Base-by-base conservation (phyloP, 202 grass and related monocot species). In the Schoenoplectus tabernaemontani region DNA sequence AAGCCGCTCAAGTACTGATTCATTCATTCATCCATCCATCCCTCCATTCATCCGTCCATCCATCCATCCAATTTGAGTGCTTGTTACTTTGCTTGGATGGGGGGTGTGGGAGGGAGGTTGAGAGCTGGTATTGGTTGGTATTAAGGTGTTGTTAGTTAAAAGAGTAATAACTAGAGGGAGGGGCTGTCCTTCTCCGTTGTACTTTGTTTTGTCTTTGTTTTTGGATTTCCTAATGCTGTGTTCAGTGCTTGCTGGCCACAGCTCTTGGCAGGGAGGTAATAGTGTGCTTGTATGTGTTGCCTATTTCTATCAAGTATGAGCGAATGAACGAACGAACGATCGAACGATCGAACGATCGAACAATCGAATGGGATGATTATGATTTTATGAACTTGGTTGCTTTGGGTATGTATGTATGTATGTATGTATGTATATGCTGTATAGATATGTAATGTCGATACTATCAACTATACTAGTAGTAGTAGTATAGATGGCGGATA, bases 1-100 rank as follows among this genome's bases (percentile, higher is more conserved):
- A 88, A 88, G 81, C 23, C 81, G 43, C 89, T 91, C 71, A 84
- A 91, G 57, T 79, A 77, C 41, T 71, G 67, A 71, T 46, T 48
- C 12, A 23, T 44, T 44, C 65, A 44, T 69, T 44, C 37, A 23
- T 42, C 23, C 37, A 41, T 67, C 17, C 36, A 59, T 59, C 22
- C 17, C 23, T 59, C 57, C 57, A 2, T 24, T 39, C 6, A 39
- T 39, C 5, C 51, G 16, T n/a, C n/a, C 19, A 17, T 7, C 37
- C 51, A 56, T 67, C n/a, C n/a, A n/a, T 39, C 9, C 8, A 24
- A 20, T 58, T 58, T 58, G 1, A 17, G 56, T 7, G 24, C 13
- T 34, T 63, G 59, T 9, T 46, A 46, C 9, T 46, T 46, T 46
- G 43, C 9, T 20, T 57, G 57, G 57, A 3, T 59, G 57, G 9